Base-by-base conservation (phyloP, 495 filamentous ascomycete genomes). In the Penicillium waksmanii region DNA sequence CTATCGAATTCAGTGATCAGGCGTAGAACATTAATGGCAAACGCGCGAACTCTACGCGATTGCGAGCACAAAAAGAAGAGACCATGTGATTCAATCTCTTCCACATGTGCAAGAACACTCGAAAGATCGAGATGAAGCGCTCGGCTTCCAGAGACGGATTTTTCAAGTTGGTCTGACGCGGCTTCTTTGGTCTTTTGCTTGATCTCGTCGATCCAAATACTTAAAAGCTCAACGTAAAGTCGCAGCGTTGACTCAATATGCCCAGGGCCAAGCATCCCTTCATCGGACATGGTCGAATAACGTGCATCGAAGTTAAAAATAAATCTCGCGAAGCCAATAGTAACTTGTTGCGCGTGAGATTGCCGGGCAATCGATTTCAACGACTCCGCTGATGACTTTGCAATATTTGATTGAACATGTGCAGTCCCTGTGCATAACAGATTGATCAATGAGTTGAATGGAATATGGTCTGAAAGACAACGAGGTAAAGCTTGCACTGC, bases 21-120 rank as follows among this genome's bases (percentile, higher is more conserved):
- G 5, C 92, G 89, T 17, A 99, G 78, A 2, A 98, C 96, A 3
- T 88, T 96, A 43, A 99, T 90, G 2, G 95, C 96, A 69, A 94
- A 94, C 42, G 90, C 83, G 35, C 95, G 85, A 23, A 99, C 95
- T 38, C 87, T 83, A 56, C 91, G 83, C 10, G 95, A 97, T 61
- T 97, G 96, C 0, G 95, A 98, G 70, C 96, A 98, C 5, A 99
- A 74, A 70, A 99, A 98, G 80, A 99, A 98, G n/a, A 99, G 73
- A 1, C 96, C 95, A 70, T 97, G 94, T 17, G 94, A 93, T 69
- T 99, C 95, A 42, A 98, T 89, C 66, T 97, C 94, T 63, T 99
- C 96, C 15, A 98, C 93, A 61, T 97, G 89, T 5, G 91, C 91
- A 75, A 91, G 90, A 13, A 96, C 87, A 54, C 86, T 89, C 1